Evolutionary conservation across 805 yeast species (phyloP).

Genomic region (Lipomyces lipofer): DNA sequence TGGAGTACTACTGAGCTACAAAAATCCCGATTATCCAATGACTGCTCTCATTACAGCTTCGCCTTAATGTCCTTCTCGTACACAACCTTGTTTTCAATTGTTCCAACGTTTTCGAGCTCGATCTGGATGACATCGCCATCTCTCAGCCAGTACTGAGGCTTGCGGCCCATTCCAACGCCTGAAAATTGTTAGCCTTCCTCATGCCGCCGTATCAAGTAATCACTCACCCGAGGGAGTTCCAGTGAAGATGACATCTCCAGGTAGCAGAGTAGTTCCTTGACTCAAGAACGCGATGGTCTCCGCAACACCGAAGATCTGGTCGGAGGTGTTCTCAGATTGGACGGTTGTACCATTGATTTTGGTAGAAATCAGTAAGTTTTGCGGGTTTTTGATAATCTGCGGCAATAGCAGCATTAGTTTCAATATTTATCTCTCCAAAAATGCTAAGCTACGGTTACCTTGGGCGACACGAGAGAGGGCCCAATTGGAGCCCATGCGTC

Average conservation of each 20-base stretch:
- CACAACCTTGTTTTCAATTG: constrained; percentile 44
- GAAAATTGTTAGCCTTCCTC: too few relatives aligned
- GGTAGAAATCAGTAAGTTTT: constrained; percentile 43
- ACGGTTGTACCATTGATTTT: constrained; percentile 51
- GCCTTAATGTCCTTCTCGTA: constrained; percentile 36
- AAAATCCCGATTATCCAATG: too few relatives aligned
- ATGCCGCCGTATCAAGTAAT: too few relatives aligned
- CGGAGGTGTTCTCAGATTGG: constrained; percentile 50
- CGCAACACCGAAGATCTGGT: constrained; percentile 51
- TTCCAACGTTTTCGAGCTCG: constrained; percentile 47
- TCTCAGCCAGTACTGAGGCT: constrained; percentile 46
- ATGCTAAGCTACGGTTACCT: constrained; percentile 34
- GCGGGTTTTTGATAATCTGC: constrained; percentile 41
- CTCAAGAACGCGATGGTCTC: constrained; percentile 50
- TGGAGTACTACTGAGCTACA: too few relatives aligned
- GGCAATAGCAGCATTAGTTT: too few relatives aligned
- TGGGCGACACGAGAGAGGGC: constrained; percentile 50
- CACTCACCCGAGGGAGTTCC: constrained; percentile 50
- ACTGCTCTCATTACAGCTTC: constrained; percentile 32
- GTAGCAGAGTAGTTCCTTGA: constrained; percentile 53
- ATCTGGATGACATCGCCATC: constrained; percentile 50
- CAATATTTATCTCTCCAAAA: too few relatives aligned
- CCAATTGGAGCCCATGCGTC: constrained; percentile 62
- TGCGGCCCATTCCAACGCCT: constrained; percentile 55
- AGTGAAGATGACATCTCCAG: constrained; percentile 57